These are phyloP conservation scores for Penicillium sp. DNA, from an alignment of 2,329 filamentous ascomycete species.

Conservation along the genomic window DNA sequence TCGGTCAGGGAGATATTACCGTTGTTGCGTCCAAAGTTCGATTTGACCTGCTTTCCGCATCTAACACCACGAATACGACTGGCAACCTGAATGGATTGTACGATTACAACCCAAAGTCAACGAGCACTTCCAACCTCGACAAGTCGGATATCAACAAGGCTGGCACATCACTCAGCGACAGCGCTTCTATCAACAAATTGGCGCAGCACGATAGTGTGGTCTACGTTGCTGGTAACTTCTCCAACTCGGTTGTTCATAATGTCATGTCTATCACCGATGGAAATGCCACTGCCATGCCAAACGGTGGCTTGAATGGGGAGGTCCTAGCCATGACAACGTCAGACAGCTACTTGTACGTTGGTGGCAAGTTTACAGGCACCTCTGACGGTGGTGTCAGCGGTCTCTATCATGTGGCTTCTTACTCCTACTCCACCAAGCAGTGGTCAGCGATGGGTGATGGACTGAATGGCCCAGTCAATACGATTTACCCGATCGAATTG, in stretches of 20 bases:
- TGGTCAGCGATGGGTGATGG: constrained; percentile 84
- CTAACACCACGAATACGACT: constrained; percentile 50
- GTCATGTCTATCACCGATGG: constrained; percentile 70
- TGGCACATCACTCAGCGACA: constrained; percentile 64
- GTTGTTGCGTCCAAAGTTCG: constrained; percentile 87
- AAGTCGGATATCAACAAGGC: constrained; percentile 74
- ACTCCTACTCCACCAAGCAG: constrained; percentile 63
- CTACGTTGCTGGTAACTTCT: constrained; percentile 84
- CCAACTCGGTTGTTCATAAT: constrained; percentile 65
- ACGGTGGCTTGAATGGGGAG: constrained; percentile 74
- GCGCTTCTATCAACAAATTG: constrained; percentile 70
- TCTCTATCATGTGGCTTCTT: constrained; percentile 73
- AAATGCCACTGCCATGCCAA: constrained; percentile 61
- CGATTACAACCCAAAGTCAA: constrained; percentile 71
- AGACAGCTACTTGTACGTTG: constrained; percentile 69
- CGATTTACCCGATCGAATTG: constrained; percentile 72
- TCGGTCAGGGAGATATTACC: constrained; percentile 62
- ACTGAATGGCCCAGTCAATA: constrained; percentile 73
- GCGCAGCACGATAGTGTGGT: constrained; percentile 61
- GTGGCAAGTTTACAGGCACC: constrained; percentile 79
- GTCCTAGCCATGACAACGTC: constrained; percentile 71
- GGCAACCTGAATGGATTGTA: constrained; percentile 86
- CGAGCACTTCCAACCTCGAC: constrained; percentile 60
- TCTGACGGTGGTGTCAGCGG: constrained; percentile 59
- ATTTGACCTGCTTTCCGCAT: constrained; percentile 55